Percentiles rank a stretch among this genome's conserved stretches.
phyloP scores from a whole-genome alignment of 2,329 filamentous ascomycete genomes.

The Diaporthe humulicola region DNA sequence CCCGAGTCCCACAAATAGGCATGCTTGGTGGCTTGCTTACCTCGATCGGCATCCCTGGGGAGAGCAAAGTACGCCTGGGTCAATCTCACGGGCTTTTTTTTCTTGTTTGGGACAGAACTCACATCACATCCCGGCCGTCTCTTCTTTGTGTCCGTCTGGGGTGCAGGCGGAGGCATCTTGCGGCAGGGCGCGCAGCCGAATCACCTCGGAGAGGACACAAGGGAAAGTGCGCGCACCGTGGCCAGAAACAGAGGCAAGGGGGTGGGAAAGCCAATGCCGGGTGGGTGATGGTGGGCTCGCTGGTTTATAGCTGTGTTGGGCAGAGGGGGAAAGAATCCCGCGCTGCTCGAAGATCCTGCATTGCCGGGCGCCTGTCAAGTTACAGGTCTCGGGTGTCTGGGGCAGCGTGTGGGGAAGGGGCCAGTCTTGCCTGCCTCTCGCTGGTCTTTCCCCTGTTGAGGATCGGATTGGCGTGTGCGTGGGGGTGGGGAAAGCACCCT shows the following conservation, averaged over 20 bases:
- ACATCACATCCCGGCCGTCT: slow-evolving; percentile 21
- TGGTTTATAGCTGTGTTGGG: slow-evolving; percentile 27
- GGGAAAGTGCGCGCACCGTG: slow-evolving; percentile 19
- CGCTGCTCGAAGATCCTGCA: neutral
- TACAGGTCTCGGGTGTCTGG: neutral
- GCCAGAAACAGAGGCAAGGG: slow-evolving; percentile 13
- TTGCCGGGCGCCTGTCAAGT: slow-evolving; percentile 6
- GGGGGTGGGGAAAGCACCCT: neutral
- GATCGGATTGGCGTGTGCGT: slow-evolving; percentile 9
- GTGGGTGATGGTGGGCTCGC: slow-evolving; percentile 2
- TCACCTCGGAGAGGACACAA: neutral
- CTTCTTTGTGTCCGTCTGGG: slow-evolving; percentile 25
- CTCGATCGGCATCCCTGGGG: slow-evolving; percentile 22
- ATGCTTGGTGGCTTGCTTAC: neutral
- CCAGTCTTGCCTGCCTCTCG: neutral
- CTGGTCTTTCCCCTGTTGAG: slow-evolving; percentile 20
- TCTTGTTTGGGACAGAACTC: slow-evolving; percentile 13
- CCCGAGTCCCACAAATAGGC: neutral
- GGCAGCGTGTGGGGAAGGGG: slow-evolving; percentile 1
- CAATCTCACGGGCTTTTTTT: slow-evolving; percentile 14
- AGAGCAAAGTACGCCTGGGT: neutral
- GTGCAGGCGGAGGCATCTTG: slow-evolving; percentile 13
- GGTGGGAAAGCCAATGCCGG: neutral
- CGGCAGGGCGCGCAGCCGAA: neutral
- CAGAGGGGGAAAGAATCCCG: slow-evolving; percentile 22